Evolutionary conservation across 768 basidiomycete species (phyloP).

Genomic region (Suillus weaverae): DNA sequence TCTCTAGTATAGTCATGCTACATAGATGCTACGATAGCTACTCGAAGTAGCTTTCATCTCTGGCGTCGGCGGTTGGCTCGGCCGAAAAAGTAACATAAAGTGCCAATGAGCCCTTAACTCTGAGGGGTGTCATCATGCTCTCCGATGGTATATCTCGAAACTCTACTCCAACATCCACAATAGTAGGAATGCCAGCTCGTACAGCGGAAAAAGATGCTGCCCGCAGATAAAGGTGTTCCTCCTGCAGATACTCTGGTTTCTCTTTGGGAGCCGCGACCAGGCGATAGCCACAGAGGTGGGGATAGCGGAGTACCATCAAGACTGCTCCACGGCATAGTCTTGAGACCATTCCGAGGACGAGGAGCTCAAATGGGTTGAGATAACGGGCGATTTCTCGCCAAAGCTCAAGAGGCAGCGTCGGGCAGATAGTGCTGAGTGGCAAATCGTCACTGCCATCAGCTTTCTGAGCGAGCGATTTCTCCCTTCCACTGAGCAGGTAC

Average conservation of each 20-base stretch:
- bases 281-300: neutral
- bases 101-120: neutral
- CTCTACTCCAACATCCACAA: neutral
- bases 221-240: neutral
- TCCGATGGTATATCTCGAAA: neutral
- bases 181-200: neutral
- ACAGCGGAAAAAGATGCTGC: neutral
- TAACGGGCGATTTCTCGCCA: neutral
- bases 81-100: neutral
- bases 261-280: neutral
- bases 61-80: too few species aligned
- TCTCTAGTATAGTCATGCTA: too few species aligned
- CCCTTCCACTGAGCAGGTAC: neutral
- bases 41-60: neutral
- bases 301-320: neutral
- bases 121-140: neutral
- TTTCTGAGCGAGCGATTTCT: neutral
- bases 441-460: neutral
- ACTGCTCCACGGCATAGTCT: neutral
- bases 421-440: too few species aligned
- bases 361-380: neutral
- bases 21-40: neutral
- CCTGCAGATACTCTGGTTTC: neutral
- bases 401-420: neutral
- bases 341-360: neutral